These are phyloP conservation scores for Scutellaria galericulata DNA, from an alignment of 257 asterid species.

Conservation along the genomic window DNA sequence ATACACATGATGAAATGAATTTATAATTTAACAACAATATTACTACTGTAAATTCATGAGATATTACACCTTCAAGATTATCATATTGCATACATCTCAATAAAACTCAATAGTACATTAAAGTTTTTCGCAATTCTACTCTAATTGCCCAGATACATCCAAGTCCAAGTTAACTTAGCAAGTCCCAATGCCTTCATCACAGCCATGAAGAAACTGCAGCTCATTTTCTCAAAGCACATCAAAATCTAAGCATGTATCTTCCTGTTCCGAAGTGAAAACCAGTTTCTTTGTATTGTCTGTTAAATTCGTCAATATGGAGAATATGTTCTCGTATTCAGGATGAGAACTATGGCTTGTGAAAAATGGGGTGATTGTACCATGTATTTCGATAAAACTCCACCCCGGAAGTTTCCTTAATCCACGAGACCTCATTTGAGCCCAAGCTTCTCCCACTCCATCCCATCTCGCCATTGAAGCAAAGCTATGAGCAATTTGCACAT, in stretches of 20 bases:
- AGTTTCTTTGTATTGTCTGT: conserved; percentile 49
- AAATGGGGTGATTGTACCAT: conserved; percentile 66
- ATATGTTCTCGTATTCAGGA: conserved; percentile 57
- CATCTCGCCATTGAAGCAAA: conserved; percentile 75
- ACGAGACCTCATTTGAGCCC: conserved; percentile 72
- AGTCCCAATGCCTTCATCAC: no score
- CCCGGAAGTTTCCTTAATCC: conserved; percentile 80
- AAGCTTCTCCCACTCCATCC: conserved; percentile 85
- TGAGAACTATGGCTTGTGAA: conserved; percentile 67
- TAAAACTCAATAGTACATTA: no score
- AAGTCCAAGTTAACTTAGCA: no score
- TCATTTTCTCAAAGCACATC: conserved; percentile 33
- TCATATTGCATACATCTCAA: no score
- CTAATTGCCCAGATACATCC: no score
- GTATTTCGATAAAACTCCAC: conserved; percentile 82
- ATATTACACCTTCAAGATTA: no score
- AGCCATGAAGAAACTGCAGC: not conserved
- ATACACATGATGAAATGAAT: no score
- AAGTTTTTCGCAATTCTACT: no score
- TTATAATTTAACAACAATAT: no score
- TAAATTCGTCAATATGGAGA: conserved; percentile 47
- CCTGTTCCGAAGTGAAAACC: conserved; percentile 35
- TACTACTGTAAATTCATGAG: no score
- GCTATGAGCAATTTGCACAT: conserved; percentile 82
- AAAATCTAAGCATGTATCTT: conserved; percentile 37